A percentile compares a stretch with the other conserved stretches of the same genome.
Evolutionary conservation across 768 basidiomycete species (phyloP).

Genomic region (Calocera viscosa): DNA sequence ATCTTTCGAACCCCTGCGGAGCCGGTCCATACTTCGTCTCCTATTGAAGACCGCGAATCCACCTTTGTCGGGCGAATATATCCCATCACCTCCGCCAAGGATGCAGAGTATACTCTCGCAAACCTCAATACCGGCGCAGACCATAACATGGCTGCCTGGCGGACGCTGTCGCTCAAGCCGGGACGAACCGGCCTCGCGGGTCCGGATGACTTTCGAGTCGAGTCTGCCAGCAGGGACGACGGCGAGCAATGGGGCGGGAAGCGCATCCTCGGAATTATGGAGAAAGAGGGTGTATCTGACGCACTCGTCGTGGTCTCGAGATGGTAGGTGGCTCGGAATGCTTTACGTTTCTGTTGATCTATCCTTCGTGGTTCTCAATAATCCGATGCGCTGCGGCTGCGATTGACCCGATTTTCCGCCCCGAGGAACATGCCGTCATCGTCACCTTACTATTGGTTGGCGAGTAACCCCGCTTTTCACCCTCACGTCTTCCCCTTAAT

Average conservation of each 20-base stretch:
- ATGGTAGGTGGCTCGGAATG: constrained; percentile 38
- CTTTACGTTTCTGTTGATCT: background rate
- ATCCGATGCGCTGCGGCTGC: background rate
- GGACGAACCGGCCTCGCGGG: constrained; percentile 55
- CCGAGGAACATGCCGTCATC: background rate
- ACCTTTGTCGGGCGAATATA: constrained; percentile 57
- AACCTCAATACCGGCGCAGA: constrained; percentile 41
- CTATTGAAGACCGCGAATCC: constrained; percentile 63
- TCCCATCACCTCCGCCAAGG: constrained; percentile 38
- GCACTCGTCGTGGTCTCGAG: constrained; percentile 69
- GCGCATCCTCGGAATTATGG: constrained; percentile 54
- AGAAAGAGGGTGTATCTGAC: constrained; percentile 55
- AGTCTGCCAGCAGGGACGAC: constrained; percentile 56
- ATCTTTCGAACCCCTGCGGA: constrained; percentile 29
- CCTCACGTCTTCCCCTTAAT: background rate
- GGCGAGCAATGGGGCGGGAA: constrained; percentile 62
- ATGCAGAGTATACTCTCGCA: constrained; percentile 47
- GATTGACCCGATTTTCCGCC: background rate
- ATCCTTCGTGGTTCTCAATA: background rate
- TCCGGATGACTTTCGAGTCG: constrained; percentile 63
- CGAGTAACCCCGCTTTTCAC: background rate
- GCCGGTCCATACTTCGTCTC: constrained; percentile 49
- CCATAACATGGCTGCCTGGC: constrained; percentile 68
- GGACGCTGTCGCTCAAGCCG: constrained; percentile 57
- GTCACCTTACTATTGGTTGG: background rate